Percentiles rank a stretch among this genome's conserved stretches.
phyloP scores from a whole-genome alignment of 2,329 filamentous ascomycete genomes.

The Colletotrichum tanaceti region DNA sequence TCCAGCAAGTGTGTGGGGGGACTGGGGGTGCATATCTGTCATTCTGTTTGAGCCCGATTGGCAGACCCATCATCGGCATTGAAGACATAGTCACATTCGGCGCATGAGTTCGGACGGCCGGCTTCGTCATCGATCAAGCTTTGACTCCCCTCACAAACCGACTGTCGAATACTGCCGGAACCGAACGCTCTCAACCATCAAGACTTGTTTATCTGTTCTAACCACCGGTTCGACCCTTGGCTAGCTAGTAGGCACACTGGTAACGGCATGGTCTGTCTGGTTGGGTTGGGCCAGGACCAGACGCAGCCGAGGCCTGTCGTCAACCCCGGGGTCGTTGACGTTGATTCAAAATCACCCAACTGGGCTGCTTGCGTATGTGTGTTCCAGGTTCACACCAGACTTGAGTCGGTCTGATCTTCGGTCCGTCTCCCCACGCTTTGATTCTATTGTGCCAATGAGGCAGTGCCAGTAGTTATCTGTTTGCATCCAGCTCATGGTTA shows the following conservation, averaged over 20 bases:
- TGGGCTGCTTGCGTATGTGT: constrained; percentile 40
- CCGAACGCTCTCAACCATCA: constrained; percentile 49
- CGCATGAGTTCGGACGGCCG: constrained; percentile 14
- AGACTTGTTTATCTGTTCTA: constrained; percentile 50
- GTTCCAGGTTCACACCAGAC: constrained; percentile 45
- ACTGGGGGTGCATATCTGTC: background rate
- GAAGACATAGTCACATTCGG: background rate
- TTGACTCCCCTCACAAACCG: constrained; percentile 27
- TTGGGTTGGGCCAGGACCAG: too few species aligned
- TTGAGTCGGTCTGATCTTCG: constrained; percentile 37
- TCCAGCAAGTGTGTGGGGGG: background rate
- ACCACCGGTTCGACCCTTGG: constrained; percentile 44
- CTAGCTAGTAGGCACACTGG: too few species aligned
- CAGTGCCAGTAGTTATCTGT: background rate
- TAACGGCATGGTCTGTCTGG: too few species aligned
- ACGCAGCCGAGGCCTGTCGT: too few species aligned
- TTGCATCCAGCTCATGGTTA: constrained; percentile 61
- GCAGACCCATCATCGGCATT: constrained; percentile 18
- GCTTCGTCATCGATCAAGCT: constrained; percentile 17
- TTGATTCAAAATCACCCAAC: constrained; percentile 44
- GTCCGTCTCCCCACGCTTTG: background rate
- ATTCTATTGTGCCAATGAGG: background rate
- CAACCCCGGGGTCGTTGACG: too few species aligned
- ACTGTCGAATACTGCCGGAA: constrained; percentile 30
- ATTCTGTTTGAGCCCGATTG: constrained; percentile 7